phyloP scores from a whole-genome alignment of 805 yeast species.

The Barnettozyma sucrosica region DNA sequence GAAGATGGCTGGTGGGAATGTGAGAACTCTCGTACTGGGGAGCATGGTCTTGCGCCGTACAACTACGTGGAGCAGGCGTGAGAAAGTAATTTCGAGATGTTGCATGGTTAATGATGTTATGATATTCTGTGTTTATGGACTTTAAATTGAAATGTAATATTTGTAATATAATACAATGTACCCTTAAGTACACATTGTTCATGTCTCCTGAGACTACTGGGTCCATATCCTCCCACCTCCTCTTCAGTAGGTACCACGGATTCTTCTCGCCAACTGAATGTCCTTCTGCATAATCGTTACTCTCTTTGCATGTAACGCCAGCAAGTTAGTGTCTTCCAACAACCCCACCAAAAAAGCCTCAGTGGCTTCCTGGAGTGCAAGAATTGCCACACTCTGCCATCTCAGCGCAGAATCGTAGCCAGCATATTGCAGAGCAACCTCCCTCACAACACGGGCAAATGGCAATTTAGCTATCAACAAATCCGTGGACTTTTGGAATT shows the following conservation, averaged over 20 bases:
- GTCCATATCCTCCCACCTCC: background rate
- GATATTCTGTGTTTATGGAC: conserved; percentile 1
- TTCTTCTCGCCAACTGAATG: conserved; percentile 72
- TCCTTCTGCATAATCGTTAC: conserved; percentile 86
- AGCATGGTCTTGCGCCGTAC: conserved; percentile 56
- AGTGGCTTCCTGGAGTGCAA: conserved; percentile 77
- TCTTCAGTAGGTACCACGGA: conserved; percentile 43
- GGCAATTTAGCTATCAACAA: conserved; percentile 66
- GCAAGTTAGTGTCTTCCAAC: conserved; percentile 68
- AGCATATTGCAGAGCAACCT: conserved; percentile 54
- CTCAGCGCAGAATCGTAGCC: conserved; percentile 37
- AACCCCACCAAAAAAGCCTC: conserved; percentile 72
- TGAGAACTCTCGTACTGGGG: conserved; percentile 40
- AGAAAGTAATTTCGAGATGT: background rate
- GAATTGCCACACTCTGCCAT: conserved; percentile 75
- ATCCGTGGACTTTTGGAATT: conserved; percentile 63
- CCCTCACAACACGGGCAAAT: conserved; percentile 70
- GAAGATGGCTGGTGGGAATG: conserved; percentile 77
- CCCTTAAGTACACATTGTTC: background rate
- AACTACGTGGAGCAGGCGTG: conserved; percentile 37
- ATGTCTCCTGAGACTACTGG: background rate
- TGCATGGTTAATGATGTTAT: conserved; percentile 2
- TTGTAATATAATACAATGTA: background rate
- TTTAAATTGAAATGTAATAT: background rate
- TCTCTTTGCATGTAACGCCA: conserved; percentile 76